Base-by-base conservation (phyloP, 306 rosid genomes). In the Canavalia gladiata region DNA sequence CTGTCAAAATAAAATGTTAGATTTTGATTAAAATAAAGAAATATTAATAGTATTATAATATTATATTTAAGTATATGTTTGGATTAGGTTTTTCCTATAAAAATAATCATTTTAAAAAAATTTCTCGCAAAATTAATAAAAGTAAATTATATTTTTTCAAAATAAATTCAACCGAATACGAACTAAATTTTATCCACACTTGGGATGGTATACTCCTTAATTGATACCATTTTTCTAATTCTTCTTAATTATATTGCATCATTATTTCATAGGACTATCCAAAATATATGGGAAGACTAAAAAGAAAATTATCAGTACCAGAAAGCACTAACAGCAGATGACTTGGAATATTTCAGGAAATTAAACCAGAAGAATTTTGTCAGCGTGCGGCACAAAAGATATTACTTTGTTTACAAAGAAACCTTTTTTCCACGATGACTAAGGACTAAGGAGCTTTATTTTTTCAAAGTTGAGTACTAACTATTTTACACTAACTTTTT, bases 351-450 rank as follows among this genome's bases (percentile, higher is more conserved):
- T 62, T 43, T 31, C 18, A 52, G 10, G 59, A 73, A 57, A 62
- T 55, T 31, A 75, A 29, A 60, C 1, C 5, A 75, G 34, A 8
- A 59, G 13, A 72, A 69, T 59, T 33, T 72, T 2, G 33, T 1
- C 1, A 39, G 45, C 5, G 59, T 54, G 63, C 68, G 28, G 3
- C 68, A 41, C 11, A 28, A 56, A 37, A 33, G 3, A 37, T 13
- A 11, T 39, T 55, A 28, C 18, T 25, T 55, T 55, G 6, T 43
- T 68, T 29, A n/a, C 4, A 39, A 39, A 0, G 9, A 4, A 63
- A n/a, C 10, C 41, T 66, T 39, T n/a, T 41, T 66, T 62, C 68
- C n/a, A 57, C 55, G 45, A 42, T 57, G 68, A 74, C 37, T 31
- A 37, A 46, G 6, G 46, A 63, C 10, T 64, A 29, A 28, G 30